Conservation (phyloP, 352 stramenopile genomes). For the Phytophthora crassamura region DNA sequence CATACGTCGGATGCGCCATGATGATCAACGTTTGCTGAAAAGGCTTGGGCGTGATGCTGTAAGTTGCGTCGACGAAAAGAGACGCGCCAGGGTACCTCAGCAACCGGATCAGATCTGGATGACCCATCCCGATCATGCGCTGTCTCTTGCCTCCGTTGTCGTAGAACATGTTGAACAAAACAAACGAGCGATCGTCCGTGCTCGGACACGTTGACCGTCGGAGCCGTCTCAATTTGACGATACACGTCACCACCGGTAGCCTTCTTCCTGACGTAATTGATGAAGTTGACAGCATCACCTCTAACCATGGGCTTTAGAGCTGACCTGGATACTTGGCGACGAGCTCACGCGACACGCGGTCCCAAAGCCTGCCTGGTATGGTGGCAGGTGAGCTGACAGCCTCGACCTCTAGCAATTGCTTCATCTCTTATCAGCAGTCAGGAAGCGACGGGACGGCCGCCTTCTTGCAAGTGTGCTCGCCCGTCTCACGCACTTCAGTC, state of each 20-base stretch:
- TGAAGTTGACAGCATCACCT: constrained; percentile 5
- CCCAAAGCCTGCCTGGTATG: constrained; percentile 3
- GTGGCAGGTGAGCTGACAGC: background rate
- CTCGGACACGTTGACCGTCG: constrained; percentile 5
- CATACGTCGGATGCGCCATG: constrained; percentile 1
- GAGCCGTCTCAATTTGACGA: background rate
- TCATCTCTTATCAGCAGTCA: background rate
- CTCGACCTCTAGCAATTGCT: background rate
- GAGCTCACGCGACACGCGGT: background rate
- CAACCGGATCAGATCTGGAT: constrained; percentile 8
- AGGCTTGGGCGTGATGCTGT: constrained; percentile 5
- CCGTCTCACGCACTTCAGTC: constrained; percentile 1
- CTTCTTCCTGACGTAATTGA: constrained; percentile 6
- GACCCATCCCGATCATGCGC: constrained; percentile 4
- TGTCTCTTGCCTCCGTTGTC: background rate
- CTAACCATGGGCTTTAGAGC: background rate
- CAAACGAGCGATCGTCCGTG: constrained; percentile 10
- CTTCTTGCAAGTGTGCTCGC: background rate
- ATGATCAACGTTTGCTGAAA: constrained; percentile 1
- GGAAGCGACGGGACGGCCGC: background rate
- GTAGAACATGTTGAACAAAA: constrained; percentile 5
- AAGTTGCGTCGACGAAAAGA: constrained; percentile 2
- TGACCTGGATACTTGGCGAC: background rate
- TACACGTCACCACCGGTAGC: background rate
- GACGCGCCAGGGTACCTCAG: constrained; percentile 4